Evolutionary conservation across 2,329 filamentous ascomycete genomes (phyloP), one percentile per base, ranked within the genome.

Genomic region (Ampelomyces quisqualis): DNA sequence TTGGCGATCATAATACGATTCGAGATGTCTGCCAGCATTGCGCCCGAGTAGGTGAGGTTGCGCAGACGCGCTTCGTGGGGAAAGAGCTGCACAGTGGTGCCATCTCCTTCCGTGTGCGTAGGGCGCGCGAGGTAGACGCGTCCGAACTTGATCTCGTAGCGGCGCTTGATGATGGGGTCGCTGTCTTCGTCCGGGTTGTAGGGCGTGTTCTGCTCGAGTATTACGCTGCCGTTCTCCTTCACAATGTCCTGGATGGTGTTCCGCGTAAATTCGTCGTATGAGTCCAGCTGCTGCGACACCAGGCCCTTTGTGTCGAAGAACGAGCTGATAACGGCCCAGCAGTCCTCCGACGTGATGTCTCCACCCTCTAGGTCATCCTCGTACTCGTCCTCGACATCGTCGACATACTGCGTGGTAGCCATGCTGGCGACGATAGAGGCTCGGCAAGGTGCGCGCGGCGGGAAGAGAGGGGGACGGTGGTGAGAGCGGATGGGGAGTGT

Each of bases 221-320:
- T 90, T 47, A 97, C 85, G 53, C 85, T 82, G 27, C 88, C 88
- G 67, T 95, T 91, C 69, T 97, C 93, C 60, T 90, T 85, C 45
- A 98, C 86, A 45, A 98, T 82, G 59, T 95, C 88, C 64, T 97
- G 90, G 71, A 98, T 91, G 0, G 90, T 96, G 15, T 88, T 90
- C 45, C 86, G 84, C 42, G 93, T 90, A 63, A 98, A 98, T 67
- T 97, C 90, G 72, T 98, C 90, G 72, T 95, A 98, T 0, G 94
- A 98, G 68, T 97, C 91, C 49, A 97, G 84, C 75, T 98, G 93
- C 72, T 98, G 91, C 11, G 93, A 95, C 15, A 95, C 93, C 21
- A 98, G 79, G 61, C 93, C 91, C 73, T 97, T 98, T 49, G 84
- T 81, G 58, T 96, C 89, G 73, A 98, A 98, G 76, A 96, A 97